Evolutionary conservation across 2,329 filamentous ascomycete species (phyloP).

Genomic region (Aspergillus pseudonomiae): DNA sequence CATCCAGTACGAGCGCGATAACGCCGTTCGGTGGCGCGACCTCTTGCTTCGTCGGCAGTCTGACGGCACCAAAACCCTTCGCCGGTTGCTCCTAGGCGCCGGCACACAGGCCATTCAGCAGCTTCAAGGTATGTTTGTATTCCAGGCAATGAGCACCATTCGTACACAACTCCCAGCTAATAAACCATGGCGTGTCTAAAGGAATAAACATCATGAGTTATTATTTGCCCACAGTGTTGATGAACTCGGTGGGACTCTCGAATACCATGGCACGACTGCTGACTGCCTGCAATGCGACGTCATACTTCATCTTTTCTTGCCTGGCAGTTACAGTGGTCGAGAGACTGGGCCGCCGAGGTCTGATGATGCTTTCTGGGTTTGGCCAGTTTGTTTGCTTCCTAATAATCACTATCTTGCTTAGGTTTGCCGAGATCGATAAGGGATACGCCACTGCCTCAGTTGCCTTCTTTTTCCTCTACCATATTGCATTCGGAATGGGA

Average conservation of each 20-base stretch:
- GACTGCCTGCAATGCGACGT: constrained; percentile 57
- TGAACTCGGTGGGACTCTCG: constrained; percentile 57
- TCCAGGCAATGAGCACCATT: constrained; percentile 32
- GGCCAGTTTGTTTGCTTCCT: not conserved
- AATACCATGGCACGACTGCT: constrained; percentile 58
- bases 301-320: constrained; percentile 51
- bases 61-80: constrained; percentile 50
- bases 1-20: not conserved
- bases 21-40: not conserved
- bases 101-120: constrained; percentile 59
- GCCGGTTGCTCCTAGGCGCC: constrained; percentile 55
- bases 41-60: not conserved
- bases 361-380: not conserved
- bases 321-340: not conserved
- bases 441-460: not conserved
- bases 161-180: no score
- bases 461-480: not conserved
- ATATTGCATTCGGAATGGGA: not conserved
- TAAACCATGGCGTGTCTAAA: constrained; percentile 50
- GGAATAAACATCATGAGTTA: constrained; percentile 52
- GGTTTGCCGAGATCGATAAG: not conserved
- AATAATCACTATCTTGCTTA: not conserved
- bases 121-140: constrained; percentile 37
- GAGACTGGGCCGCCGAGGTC: not conserved
- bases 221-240: constrained; percentile 25